Base-by-base conservation (phyloP, 2,329 filamentous ascomycete genomes). In the Grosmannia clavigera region DNA sequence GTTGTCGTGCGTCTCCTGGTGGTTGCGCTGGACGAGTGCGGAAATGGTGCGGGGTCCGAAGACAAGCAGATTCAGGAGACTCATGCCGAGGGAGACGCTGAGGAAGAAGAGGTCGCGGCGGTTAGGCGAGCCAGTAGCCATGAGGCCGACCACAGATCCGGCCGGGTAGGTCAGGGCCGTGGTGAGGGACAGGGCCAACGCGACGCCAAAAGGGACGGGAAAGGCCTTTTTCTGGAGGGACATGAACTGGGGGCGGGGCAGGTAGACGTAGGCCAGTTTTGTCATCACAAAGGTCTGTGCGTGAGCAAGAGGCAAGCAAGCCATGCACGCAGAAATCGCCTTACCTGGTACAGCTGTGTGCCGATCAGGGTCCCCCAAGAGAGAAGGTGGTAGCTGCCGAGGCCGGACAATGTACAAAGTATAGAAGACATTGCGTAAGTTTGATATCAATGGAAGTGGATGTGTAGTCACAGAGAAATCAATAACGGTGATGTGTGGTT, bases 251-350 rank as follows among this genome's bases (percentile, higher is more conserved):
- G 57, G 29, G 2, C 57, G 57, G 5, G 57, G 48, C 29, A 58
- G 48, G 27, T 58, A 33, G 31, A 58, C 33, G 50, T 52, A 58
- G 31, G 43, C 46, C 14, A 58, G 46, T 25, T 58, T 58, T 19
- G 57, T 58, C 46, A 58, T 43, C 33, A 58, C n/a, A 52, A 58
- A 58, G 12, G 57, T 58, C 57, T 58, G 43, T 7, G 52, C 29
- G 29, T 33, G 27, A 58, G 43, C 43, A 58, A 25, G n/a, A 12
- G 29, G 27, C 11, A 33, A 19, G 6, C 16, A 35, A 22, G 2
- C 6, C 35, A 38, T 38, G 12, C 35, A 14, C 6, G 35, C 35
- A 9, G 46, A 19, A 51, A 12, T 14, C 4, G 10, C 7, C 56
- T 6, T 38, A 58, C 57, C 57, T 58, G 57, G 22, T 54, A 58